phyloP scores from a whole-genome alignment of 306 rosid genomes.

The Abrus precatorius region DNA sequence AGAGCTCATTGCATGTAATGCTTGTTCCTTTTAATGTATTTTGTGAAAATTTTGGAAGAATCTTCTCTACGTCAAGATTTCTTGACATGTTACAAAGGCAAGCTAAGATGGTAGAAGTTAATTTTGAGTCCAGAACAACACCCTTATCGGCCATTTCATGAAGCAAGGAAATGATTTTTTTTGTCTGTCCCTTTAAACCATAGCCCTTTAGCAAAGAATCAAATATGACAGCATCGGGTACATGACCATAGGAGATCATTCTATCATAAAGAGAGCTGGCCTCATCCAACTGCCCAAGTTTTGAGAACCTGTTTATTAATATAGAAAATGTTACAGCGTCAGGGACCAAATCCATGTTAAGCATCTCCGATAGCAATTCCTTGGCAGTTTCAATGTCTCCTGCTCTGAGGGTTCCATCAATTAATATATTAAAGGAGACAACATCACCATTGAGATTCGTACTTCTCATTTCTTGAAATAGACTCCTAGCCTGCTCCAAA shows the following conservation, averaged over 20 bases:
- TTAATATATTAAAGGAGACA: conserved; percentile 71
- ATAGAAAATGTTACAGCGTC: conserved; percentile 70
- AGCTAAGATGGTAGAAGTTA: conserved; percentile 70
- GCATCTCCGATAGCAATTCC: conserved; percentile 68
- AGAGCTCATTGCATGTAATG: conserved; percentile 61
- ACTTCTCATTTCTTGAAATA: conserved; percentile 73
- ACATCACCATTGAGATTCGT: conserved; percentile 60
- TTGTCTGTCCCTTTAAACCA: conserved; percentile 58
- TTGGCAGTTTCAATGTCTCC: conserved; percentile 71
- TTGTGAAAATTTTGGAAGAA: conserved; percentile 69
- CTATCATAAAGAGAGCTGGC: conserved; percentile 67
- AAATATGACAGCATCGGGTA: conserved; percentile 64
- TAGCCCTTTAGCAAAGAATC: conserved; percentile 82
- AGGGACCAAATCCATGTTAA: conserved; percentile 62
- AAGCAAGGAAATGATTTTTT: conserved; percentile 67
- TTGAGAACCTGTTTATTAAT: conserved; percentile 67
- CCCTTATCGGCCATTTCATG: conserved; percentile 73
- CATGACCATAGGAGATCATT: conserved; percentile 68
- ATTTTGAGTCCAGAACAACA: conserved; percentile 67
- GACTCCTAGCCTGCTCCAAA: conserved; percentile 74
- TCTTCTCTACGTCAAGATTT: conserved; percentile 58
- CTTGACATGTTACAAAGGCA: conserved; percentile 65
- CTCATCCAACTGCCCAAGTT: conserved; percentile 70
- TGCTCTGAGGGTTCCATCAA: conserved; percentile 71
- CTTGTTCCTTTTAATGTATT: conserved; percentile 54